These are phyloP conservation scores for Dendrothele bispora DNA, from an alignment of 768 basidiomycete species.

Conservation along the genomic window DNA sequence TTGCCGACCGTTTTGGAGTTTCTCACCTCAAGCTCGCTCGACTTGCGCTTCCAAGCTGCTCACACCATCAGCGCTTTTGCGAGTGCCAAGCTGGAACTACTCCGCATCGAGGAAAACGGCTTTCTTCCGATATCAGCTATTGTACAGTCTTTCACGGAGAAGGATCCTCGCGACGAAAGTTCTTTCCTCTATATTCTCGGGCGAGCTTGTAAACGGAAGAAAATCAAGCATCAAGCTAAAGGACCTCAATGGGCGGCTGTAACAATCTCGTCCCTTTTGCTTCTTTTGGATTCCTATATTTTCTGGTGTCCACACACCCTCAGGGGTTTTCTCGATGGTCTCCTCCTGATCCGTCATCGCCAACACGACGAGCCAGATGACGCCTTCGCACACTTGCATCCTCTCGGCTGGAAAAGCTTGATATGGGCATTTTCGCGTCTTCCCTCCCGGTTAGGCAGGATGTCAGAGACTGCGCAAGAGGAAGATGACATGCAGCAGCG, in stretches of 20 bases:
- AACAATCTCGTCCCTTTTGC: conserved; percentile 44
- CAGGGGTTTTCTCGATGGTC: conserved; percentile 35
- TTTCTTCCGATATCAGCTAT: conserved; percentile 1
- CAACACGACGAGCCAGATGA: conserved; percentile 33
- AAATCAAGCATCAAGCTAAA: conserved; percentile 11
- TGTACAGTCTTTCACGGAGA: neutral
- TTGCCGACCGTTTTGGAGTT: conserved; percentile 38
- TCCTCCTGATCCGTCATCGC: conserved; percentile 32
- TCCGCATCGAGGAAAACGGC: conserved; percentile 6
- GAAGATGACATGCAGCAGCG: conserved; percentile 27
- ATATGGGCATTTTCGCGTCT: conserved; percentile 56
- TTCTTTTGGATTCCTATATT: conserved; percentile 43
- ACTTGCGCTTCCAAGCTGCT: conserved; percentile 50
- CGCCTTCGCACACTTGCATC: conserved; percentile 35
- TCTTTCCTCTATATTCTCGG: conserved; percentile 9
- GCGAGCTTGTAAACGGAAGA: neutral
- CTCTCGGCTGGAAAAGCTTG: conserved; percentile 52
- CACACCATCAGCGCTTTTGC: conserved; percentile 58
- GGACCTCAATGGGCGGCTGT: conserved; percentile 45
- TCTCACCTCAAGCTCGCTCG: conserved; percentile 26
- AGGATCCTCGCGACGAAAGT: neutral
- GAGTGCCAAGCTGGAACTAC: conserved; percentile 32
- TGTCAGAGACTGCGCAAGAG: conserved; percentile 7
- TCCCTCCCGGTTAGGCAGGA: conserved; percentile 13
- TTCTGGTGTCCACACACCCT: conserved; percentile 40